A percentile compares a stretch with the other conserved stretches of the same genome.
These are phyloP conservation scores for Taphrina deformans DNA, from an alignment of 1,139 yeast species.

Conservation along the genomic window DNA sequence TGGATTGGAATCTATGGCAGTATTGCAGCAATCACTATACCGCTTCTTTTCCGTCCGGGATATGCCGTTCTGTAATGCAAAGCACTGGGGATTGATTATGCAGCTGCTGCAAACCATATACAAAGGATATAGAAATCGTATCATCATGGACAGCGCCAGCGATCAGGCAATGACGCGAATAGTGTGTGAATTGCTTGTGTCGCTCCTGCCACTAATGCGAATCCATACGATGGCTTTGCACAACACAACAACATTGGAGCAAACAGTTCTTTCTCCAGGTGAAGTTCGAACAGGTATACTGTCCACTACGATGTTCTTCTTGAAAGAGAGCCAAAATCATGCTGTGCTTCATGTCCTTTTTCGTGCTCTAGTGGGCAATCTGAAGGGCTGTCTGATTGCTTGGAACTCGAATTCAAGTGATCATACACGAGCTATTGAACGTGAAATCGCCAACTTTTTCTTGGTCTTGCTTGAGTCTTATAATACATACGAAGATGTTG, in stretches of 20 bases:
- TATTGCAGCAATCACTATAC: not conserved
- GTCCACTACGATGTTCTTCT: not conserved
- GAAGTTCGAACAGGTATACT: not conserved
- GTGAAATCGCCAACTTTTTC: not conserved
- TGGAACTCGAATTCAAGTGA: not conserved
- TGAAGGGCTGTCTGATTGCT: not conserved
- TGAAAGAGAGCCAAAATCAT: not conserved
- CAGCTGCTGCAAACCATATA: not conserved
- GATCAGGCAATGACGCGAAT: not conserved
- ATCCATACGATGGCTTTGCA: not conserved
- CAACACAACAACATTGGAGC: not conserved
- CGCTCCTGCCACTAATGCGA: not conserved
- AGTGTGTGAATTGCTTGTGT: not conserved
- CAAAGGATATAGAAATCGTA: not conserved
- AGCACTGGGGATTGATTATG: not conserved
- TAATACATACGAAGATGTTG: not conserved
- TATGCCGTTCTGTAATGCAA: not conserved
- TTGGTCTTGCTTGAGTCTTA: not conserved
- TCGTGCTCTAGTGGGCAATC: not conserved
- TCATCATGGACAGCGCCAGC: not conserved
- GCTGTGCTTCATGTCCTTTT: not conserved
- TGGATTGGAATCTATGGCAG: not conserved
- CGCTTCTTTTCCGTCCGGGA: not conserved
- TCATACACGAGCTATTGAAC: not conserved
- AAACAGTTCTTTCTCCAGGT: not conserved